Evolutionary conservation across 192 early-diverging fungal genomes (phyloP).

Genomic region (Coemansia sp.): DNA sequence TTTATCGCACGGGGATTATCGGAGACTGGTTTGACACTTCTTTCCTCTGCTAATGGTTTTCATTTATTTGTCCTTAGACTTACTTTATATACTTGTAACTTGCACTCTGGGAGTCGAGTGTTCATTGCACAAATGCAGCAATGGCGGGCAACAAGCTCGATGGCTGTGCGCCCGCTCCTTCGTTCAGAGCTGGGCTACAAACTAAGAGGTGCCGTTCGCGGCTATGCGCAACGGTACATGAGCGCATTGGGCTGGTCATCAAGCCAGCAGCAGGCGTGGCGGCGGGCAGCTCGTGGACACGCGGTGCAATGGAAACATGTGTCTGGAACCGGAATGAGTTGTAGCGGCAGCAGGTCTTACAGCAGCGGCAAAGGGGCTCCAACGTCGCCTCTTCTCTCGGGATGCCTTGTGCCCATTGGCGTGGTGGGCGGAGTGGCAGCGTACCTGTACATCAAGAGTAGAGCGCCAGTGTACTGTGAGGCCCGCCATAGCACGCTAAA

Average conservation of each 20-base stretch:
- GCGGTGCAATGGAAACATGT: not conserved
- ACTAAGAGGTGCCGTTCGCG: not conserved
- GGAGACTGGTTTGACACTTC: not conserved
- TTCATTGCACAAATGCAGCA: not conserved
- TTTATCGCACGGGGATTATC: not conserved
- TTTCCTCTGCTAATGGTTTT: not conserved
- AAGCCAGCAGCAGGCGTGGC: not conserved
- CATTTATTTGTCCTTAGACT: not conserved
- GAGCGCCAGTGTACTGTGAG: slow-evolving; percentile 18
- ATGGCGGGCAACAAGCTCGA: not conserved
- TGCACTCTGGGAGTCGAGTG: not conserved
- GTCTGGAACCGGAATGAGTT: not conserved
- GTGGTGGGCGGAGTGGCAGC: slow-evolving; percentile 23
- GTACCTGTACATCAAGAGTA: slow-evolving; percentile 8
- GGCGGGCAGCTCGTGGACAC: not conserved
- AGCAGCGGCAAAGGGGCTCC: not conserved
- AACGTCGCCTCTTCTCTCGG: not conserved
- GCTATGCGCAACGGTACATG: not conserved
- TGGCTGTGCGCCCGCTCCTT: not conserved
- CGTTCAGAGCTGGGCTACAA: not conserved
- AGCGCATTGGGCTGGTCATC: not conserved
- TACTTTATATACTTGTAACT: not conserved
- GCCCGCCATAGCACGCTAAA: not conserved
- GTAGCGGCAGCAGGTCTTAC: not conserved
- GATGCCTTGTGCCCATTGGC: slow-evolving; percentile 11